phyloP scores from a whole-genome alignment of 2,329 filamentous ascomycete genomes.

The Albophoma yamanashiensis region DNA sequence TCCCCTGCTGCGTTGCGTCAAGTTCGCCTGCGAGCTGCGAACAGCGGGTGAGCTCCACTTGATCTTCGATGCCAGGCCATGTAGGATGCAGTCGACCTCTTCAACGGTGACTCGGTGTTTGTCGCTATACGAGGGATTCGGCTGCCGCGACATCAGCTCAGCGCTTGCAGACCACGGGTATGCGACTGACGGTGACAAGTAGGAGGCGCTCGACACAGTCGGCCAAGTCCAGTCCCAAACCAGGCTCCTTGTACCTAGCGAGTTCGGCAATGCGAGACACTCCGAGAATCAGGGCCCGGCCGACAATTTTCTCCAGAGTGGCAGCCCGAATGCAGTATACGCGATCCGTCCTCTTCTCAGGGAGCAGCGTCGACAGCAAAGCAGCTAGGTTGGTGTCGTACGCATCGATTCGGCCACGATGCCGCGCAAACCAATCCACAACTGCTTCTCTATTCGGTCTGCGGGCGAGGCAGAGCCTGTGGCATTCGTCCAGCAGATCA shows the following conservation, averaged over 20 bases:
- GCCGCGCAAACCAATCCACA: slow-evolving; percentile 55
- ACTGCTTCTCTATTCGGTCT: slow-evolving; percentile 29
- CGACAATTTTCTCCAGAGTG: slow-evolving; percentile 56
- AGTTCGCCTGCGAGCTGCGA: slow-evolving; percentile 22
- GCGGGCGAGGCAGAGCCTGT: slow-evolving; percentile 28
- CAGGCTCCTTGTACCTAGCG: slow-evolving; percentile 47
- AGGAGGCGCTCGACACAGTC: slow-evolving; percentile 60
- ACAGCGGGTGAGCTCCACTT: slow-evolving; percentile 60
- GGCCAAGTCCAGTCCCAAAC: slow-evolving; percentile 54
- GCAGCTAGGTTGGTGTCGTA: slow-evolving; percentile 48
- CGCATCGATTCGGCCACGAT: slow-evolving; percentile 48
- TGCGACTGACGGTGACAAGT: slow-evolving; percentile 39
- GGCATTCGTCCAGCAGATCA: slow-evolving; percentile 59
- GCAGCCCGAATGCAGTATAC: slow-evolving; percentile 60
- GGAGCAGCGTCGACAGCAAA: slow-evolving; percentile 65
- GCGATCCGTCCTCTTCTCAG: slow-evolving; percentile 64
- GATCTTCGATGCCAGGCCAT: slow-evolving; percentile 55
- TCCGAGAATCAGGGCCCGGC: slow-evolving; percentile 54
- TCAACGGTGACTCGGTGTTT: slow-evolving; percentile 49
- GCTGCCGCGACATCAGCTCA: slow-evolving; percentile 20
- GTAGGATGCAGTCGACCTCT: slow-evolving; percentile 58
- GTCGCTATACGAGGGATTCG: slow-evolving; percentile 24
- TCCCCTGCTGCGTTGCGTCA: slow-evolving; percentile 22
- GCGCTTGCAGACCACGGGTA: background rate
- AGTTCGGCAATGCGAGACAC: slow-evolving; percentile 50